Percentiles rank a stretch among this genome's conserved stretches.
These are phyloP conservation scores for Endoconidiophora polonica DNA, from an alignment of 2,329 filamentous ascomycete species.

Conservation along the genomic window DNA sequence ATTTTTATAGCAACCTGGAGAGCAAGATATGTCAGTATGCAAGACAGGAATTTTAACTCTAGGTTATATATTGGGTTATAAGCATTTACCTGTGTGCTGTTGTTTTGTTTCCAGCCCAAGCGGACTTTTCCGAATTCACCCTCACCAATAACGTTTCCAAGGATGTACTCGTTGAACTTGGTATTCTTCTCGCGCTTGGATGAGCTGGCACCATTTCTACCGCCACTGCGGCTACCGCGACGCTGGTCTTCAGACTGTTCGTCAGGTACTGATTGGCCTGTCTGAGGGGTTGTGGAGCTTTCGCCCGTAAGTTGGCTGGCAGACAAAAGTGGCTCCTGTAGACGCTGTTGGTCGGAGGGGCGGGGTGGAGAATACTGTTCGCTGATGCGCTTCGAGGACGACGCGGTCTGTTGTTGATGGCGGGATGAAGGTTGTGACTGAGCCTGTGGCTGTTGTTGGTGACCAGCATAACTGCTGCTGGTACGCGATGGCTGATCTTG, in stretches of 20 bases:
- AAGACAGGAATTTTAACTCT: not conserved
- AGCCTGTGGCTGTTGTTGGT: constrained; percentile 4
- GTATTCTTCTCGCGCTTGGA: constrained; percentile 49
- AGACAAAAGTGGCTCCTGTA: constrained; percentile 8
- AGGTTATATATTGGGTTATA: not conserved
- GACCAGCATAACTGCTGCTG: constrained; percentile 15
- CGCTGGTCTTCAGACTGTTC: constrained; percentile 17
- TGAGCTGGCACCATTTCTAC: constrained; percentile 3
- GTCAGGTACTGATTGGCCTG: constrained; percentile 19
- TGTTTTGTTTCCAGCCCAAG: constrained; percentile 93
- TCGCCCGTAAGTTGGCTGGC: constrained; percentile 15
- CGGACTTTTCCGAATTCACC: constrained; percentile 99
- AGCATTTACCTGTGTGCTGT: constrained; percentile 53
- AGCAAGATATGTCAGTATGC: not conserved
- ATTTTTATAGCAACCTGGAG: constrained; percentile 84
- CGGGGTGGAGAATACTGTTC: constrained; percentile 12
- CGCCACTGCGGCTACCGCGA: constrained; percentile 7
- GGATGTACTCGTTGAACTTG: constrained; percentile 87
- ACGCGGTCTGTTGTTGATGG: not conserved
- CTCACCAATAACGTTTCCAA: constrained; percentile 91
- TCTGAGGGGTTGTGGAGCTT: constrained; percentile 29
- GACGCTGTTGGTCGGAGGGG: constrained; percentile 17
- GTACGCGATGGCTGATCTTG: constrained; percentile 25
- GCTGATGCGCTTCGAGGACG: not conserved
- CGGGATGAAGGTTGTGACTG: constrained; percentile 3